Evolutionary conservation across 1,284 basidiomycete genomes (phyloP), one percentile per base, ranked within the genome.

Genomic region (Rhodotorula sp.): DNA sequence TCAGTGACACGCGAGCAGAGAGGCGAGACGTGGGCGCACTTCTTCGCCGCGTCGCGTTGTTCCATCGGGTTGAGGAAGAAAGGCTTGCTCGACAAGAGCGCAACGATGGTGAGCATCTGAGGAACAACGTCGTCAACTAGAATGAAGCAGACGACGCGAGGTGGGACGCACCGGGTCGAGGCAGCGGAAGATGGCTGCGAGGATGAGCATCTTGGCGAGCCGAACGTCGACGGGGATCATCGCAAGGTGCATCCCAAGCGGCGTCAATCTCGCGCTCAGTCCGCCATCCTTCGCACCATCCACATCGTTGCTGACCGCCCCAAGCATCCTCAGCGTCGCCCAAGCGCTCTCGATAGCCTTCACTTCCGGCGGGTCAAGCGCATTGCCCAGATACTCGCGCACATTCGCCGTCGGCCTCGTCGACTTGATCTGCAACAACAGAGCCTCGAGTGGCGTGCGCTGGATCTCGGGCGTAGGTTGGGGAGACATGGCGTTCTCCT

Each of bases 141-240:
- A 61, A 0, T 10, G 55, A 30, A 5, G 19, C 11, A 59, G 73
- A 56, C 15, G 22, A 17, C 13, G 78, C 79, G 1, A 20, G 29
- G 46, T 17, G 47, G n/a, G 13, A 49, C 51, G 27, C 10, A 61
- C 60, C 27, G 82, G 81, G 66, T 87, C 87, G 13, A 94, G 81
- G 73, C 91, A 93, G 74, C 86, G 86, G 81, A 94, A 92, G 55
- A 92, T 85, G 2, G 88, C 86, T 0, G 85, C 91, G 0, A 94
- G 83, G 11, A 93, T 85, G n/a, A 94, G 85, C 90, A 94, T 92
- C 89, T 97, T 97, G 48, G 87, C 91, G 29, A 97, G 84, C 57
- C 92, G 85, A n/a, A 96, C 82, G 81, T 97, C 94, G 34, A 96
- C 83, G 2, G 94, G 94, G 39, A 97, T 84, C 80, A 88, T 85